Percentiles rank a stretch among this genome's conserved stretches.
phyloP scores from a whole-genome alignment of 257 asterid genomes.

The Scutellaria minor region DNA sequence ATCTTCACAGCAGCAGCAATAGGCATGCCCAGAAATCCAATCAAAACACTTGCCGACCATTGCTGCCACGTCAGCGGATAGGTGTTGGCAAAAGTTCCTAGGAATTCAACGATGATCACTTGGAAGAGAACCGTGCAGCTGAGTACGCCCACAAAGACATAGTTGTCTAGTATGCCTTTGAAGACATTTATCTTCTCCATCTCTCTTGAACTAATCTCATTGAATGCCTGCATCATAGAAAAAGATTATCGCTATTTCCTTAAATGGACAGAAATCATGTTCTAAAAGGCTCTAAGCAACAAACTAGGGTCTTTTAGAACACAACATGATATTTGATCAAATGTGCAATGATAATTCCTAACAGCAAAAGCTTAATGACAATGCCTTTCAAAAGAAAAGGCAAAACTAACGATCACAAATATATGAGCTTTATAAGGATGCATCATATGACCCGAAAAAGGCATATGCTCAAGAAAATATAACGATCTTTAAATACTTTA shows the following conservation, averaged over 20 bases:
- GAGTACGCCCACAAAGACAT: constrained; percentile 75
- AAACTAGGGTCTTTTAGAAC: neutral
- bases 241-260: neutral
- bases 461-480: too few species aligned
- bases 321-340: too few species aligned
- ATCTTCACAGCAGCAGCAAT: constrained; percentile 86
- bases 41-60: constrained; percentile 65
- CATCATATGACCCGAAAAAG: too few species aligned
- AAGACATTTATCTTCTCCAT: constrained; percentile 92
- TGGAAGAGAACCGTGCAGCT: constrained; percentile 80
- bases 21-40: constrained; percentile 96
- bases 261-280: neutral
- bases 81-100: constrained; percentile 88
- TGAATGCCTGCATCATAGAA: constrained; percentile 67
- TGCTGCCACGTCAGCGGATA: constrained; percentile 77
- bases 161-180: constrained; percentile 79
- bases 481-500: too few species aligned
- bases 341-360: too few species aligned
- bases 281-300: neutral
- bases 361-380: too few species aligned
- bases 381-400: too few species aligned
- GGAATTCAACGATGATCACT: constrained; percentile 70
- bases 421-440: too few species aligned
- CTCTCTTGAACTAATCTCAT: constrained; percentile 91
- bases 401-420: too few species aligned